A percentile compares a stretch with the other conserved stretches of the same genome.
Conservation (phyloP, 169 alveolate genomes). For the Plasmodium gonderi region DNA sequence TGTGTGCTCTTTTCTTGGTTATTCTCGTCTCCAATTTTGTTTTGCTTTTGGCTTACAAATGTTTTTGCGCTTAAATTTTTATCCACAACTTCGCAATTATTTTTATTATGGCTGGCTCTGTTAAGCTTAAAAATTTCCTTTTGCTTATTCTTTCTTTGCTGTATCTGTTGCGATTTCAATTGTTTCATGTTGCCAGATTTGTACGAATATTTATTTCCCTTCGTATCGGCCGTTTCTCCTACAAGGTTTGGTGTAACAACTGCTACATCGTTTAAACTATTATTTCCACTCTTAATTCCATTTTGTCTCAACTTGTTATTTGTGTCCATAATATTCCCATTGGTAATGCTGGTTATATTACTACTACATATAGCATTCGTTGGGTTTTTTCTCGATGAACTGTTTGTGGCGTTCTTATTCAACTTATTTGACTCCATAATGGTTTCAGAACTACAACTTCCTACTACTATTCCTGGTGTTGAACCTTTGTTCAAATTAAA, state of each 20-base stretch:
- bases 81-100: neutral
- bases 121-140: conserved; percentile 16
- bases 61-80: neutral
- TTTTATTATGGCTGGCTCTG: neutral
- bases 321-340: neutral
- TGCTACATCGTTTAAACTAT: neutral
- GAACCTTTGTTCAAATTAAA: conserved; percentile 8
- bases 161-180: neutral
- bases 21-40: neutral
- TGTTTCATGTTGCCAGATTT: neutral
- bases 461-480: neutral
- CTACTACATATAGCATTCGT: neutral
- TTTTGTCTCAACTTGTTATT: neutral
- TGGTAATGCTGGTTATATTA: neutral
- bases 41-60: neutral
- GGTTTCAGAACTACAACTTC: neutral
- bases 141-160: conserved; percentile 1
- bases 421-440: neutral
- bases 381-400: neutral
- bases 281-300: neutral
- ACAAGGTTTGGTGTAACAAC: no score
- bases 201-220: conserved; percentile 4
- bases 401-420: neutral
- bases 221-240: conserved; percentile 1
- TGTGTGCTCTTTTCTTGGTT: neutral